phyloP scores from a whole-genome alignment of 2,329 filamentous ascomycete genomes.

The Diaporthe sp. region DNA sequence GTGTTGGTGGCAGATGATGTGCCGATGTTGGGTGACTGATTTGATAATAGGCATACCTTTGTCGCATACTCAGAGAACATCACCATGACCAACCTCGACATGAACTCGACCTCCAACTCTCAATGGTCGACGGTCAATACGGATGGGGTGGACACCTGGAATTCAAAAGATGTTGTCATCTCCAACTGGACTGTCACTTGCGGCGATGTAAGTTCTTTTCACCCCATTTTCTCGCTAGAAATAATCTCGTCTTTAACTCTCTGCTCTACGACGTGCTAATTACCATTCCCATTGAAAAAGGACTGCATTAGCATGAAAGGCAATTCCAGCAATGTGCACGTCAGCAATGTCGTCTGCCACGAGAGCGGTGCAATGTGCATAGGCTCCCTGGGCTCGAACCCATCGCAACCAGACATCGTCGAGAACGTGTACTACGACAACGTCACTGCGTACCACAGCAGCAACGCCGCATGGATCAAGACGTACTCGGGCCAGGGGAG shows the following conservation, averaged over 20 bases:
- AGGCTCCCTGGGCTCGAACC: constrained; percentile 54
- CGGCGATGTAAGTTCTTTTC: constrained; percentile 51
- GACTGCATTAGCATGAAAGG: constrained; percentile 58
- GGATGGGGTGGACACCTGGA: constrained; percentile 65
- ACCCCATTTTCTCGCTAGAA: no score
- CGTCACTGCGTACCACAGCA: constrained; percentile 53
- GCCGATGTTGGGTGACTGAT: not conserved
- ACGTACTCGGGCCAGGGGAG: constrained; percentile 56
- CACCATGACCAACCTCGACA: constrained; percentile 66
- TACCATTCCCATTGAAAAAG: constrained; percentile 39
- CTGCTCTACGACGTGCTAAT: not conserved
- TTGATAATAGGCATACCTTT: constrained; percentile 51
- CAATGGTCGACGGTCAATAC: constrained; percentile 63
- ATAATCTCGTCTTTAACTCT: not conserved
- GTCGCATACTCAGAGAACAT: constrained; percentile 62
- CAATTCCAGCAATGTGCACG: constrained; percentile 55
- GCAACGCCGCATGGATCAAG: constrained; percentile 59
- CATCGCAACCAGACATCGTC: constrained; percentile 50
- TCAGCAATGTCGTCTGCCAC: constrained; percentile 55
- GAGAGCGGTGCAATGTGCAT: constrained; percentile 55
- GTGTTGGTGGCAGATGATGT: not conserved
- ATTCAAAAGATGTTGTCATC: constrained; percentile 60
- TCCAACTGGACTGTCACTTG: constrained; percentile 60
- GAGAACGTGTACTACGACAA: constrained; percentile 55
- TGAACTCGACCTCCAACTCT: constrained; percentile 61